phyloP scores from a whole-genome alignment of 768 basidiomycete genomes.

The Xerocomellus dryophilus region DNA sequence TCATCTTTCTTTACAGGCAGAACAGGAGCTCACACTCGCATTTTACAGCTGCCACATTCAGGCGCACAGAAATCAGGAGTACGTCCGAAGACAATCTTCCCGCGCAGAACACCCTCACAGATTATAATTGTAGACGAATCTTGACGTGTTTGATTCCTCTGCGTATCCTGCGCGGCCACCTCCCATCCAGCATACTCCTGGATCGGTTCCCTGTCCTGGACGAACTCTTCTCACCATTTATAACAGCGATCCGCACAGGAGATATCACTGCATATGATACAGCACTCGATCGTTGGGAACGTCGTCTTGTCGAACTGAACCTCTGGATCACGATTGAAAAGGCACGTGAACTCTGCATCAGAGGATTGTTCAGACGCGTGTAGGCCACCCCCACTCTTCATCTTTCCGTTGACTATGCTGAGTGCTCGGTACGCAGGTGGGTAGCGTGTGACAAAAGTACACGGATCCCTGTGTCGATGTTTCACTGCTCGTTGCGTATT shows the following conservation, averaged over 20 bases:
- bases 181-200: constrained; percentile 73
- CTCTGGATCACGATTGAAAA: constrained; percentile 85
- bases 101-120: neutral
- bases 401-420: neutral
- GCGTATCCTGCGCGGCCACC: constrained; percentile 80
- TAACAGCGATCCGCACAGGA: constrained; percentile 71
- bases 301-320: constrained; percentile 78
- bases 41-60: constrained; percentile 77
- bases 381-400: constrained; percentile 37
- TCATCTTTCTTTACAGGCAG: constrained; percentile 51
- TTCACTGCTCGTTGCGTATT: constrained; percentile 70
- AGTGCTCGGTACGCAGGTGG: constrained; percentile 55
- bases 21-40: constrained; percentile 82
- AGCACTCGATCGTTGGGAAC: constrained; percentile 69
- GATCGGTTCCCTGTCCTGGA: constrained; percentile 68
- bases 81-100: constrained; percentile 23
- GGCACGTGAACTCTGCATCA: constrained; percentile 81
- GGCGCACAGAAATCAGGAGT: constrained; percentile 82
- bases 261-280: constrained; percentile 79
- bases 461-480: constrained; percentile 77
- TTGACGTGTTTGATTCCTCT: constrained; percentile 89
- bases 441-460: constrained; percentile 67
- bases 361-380: constrained; percentile 79
- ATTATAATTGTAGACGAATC: constrained; percentile 60
- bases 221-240: constrained; percentile 77